phyloP scores from a whole-genome alignment of 2,329 filamentous ascomycete genomes.

The Pyrenophora tritici-repentis region DNA sequence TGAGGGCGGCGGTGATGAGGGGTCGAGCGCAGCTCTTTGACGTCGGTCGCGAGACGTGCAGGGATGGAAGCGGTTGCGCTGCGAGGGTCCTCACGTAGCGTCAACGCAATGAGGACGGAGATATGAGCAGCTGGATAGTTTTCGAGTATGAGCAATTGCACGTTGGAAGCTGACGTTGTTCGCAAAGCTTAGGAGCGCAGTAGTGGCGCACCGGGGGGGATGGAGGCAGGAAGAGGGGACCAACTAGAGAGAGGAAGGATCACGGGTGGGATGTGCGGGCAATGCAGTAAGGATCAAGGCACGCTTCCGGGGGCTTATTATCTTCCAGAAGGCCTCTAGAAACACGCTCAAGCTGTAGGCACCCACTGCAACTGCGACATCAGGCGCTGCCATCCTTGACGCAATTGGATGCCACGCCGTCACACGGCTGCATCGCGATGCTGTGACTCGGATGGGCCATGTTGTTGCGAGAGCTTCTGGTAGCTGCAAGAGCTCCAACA shows the following conservation, averaged over 20 bases:
- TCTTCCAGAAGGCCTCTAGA: constrained; percentile 42
- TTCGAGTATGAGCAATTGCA: constrained; percentile 4
- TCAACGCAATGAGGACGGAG: constrained; percentile 16
- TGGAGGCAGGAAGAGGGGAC: constrained; percentile 24
- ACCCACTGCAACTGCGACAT: constrained; percentile 2
- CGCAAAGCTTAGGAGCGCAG: constrained; percentile 11
- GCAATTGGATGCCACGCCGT: constrained; percentile 23
- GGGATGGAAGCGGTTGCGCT: constrained; percentile 41
- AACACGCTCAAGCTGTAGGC: constrained; percentile 13
- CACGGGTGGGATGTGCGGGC: constrained; percentile 21
- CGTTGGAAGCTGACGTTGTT: background rate
- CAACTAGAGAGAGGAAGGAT: constrained; percentile 19
- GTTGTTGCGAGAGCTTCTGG: background rate
- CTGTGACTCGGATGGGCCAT: constrained; percentile 4
- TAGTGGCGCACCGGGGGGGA: constrained; percentile 21
- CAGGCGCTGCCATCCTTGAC: constrained; percentile 13
- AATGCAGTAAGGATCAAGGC: constrained; percentile 24
- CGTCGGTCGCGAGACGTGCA: constrained; percentile 44
- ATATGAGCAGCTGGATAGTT: background rate
- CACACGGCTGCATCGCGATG: constrained; percentile 11
- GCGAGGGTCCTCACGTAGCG: constrained; percentile 36
- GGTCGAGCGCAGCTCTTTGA: constrained; percentile 47
- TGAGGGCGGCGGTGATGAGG: constrained; percentile 40
- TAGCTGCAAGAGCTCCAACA: constrained; percentile 9
- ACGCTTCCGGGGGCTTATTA: constrained; percentile 24